Evolutionary conservation across 495 filamentous ascomycete species (phyloP).

Genomic region (Aspergillus egyptiacus): DNA sequence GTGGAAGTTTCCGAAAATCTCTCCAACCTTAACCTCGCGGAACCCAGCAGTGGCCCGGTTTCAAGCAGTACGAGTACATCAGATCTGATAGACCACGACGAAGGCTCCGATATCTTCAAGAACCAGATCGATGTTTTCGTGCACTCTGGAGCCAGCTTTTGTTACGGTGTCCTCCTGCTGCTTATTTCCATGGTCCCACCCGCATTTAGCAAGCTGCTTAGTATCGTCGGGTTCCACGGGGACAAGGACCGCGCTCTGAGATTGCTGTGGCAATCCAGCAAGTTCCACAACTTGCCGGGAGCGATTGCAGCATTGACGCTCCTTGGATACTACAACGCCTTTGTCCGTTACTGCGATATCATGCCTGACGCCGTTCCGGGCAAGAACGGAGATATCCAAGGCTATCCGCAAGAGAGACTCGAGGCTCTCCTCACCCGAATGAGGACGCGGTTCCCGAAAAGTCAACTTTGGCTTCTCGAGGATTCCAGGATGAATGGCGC

Average conservation of each 20-base stretch:
- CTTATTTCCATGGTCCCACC: slow-evolving; percentile 89
- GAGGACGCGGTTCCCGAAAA: slow-evolving; percentile 72
- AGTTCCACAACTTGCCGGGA: slow-evolving; percentile 83
- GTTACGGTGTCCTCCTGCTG: slow-evolving; percentile 78
- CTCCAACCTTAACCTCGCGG: slow-evolving; percentile 26
- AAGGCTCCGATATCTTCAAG: slow-evolving; percentile 53
- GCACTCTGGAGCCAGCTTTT: slow-evolving; percentile 80
- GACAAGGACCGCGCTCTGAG: slow-evolving; percentile 76
- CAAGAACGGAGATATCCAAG: slow-evolving; percentile 49
- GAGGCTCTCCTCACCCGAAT: slow-evolving; percentile 63
- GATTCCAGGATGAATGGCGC: slow-evolving; percentile 74
- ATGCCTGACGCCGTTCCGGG: slow-evolving; percentile 53
- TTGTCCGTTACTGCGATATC: slow-evolving; percentile 83
- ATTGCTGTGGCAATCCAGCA: slow-evolving; percentile 90
- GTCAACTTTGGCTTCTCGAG: slow-evolving; percentile 82
- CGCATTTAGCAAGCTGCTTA: slow-evolving; percentile 74
- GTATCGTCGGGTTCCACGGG: slow-evolving; percentile 85
- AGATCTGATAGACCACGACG: slow-evolving; percentile 40
- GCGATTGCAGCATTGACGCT: slow-evolving; percentile 78
- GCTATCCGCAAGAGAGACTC: slow-evolving; percentile 69
- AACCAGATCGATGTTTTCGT: slow-evolving; percentile 78
- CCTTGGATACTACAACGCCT: slow-evolving; percentile 80
- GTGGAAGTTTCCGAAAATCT: slow-evolving; percentile 27
- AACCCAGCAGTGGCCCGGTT: slow-evolving; percentile 2
- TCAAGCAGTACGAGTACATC: slow-evolving; percentile 18